Evolutionary conservation across 73 alveolate species (phyloP).

Genomic region (Stentor coeruleus): DNA sequence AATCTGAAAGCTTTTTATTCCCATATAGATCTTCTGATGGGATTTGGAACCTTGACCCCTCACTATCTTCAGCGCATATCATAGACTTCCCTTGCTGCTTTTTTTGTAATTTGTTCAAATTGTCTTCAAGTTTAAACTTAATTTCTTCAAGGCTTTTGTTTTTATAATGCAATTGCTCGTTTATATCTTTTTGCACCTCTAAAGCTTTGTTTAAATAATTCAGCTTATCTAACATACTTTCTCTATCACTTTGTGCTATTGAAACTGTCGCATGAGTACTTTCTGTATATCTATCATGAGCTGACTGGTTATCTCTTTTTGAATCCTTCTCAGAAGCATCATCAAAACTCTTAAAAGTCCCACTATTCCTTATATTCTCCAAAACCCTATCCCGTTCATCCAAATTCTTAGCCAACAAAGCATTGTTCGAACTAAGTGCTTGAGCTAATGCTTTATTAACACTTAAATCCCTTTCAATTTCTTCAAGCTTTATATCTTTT

Average conservation of each 20-base stretch:
- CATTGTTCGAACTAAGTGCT: background rate
- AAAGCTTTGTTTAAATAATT: background rate
- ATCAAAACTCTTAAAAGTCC: background rate
- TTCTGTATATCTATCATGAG: background rate
- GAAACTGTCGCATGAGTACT: background rate
- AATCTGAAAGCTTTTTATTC: background rate
- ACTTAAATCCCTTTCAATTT: conserved; percentile 7
- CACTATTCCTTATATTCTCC: background rate
- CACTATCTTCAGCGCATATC: background rate
- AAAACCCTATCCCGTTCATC: background rate
- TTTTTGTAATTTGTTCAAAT: background rate
- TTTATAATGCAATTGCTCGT: background rate
- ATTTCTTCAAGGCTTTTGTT: conserved; percentile 1
- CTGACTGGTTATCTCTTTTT: background rate
- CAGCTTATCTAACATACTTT: background rate
- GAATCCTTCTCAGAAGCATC: background rate
- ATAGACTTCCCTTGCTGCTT: background rate
- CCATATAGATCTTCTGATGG: background rate
- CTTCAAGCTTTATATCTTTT: background rate
- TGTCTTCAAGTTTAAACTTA: background rate
- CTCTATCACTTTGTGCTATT: background rate
- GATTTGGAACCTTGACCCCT: background rate
- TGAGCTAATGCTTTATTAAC: background rate
- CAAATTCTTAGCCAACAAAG: background rate
- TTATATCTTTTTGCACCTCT: background rate